A percentile compares a stretch with the other conserved stretches of the same genome.
These are phyloP conservation scores for Pseudopyrenochaeta lycopersici DNA, from an alignment of 2,329 filamentous ascomycete species.

Conservation along the genomic window DNA sequence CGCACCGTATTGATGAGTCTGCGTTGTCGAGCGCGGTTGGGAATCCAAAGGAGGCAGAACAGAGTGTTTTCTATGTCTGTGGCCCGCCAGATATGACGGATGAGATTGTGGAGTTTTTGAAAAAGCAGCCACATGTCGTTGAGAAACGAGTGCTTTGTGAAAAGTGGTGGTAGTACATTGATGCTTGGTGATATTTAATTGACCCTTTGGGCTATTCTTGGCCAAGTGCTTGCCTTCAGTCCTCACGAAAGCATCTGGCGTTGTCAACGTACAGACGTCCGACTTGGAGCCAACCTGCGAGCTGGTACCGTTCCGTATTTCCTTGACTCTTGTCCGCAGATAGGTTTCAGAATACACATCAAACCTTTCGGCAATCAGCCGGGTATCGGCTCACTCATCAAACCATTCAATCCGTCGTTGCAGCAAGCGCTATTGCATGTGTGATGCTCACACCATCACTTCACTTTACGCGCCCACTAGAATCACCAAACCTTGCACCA, in stretches of 20 bases:
- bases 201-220: background rate
- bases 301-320: no score
- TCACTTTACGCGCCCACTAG: slow-evolving; percentile 37
- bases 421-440: slow-evolving; percentile 28
- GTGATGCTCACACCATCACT: slow-evolving; percentile 31
- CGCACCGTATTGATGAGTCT: slow-evolving; percentile 43
- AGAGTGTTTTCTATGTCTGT: slow-evolving; percentile 58
- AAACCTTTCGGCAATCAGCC: background rate
- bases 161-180: slow-evolving; percentile 59
- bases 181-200: no score
- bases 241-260: no score
- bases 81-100: slow-evolving; percentile 61
- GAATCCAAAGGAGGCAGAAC: slow-evolving; percentile 41
- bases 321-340: background rate
- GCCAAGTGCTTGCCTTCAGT: no score
- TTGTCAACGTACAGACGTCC: no score
- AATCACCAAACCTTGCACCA: slow-evolving; percentile 24
- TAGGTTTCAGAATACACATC: background rate
- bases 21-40: slow-evolving; percentile 54
- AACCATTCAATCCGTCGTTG: slow-evolving; percentile 1
- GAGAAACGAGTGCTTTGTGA: slow-evolving; percentile 56
- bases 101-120: slow-evolving; percentile 52
- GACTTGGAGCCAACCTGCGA: no score
- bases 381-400: slow-evolving; percentile 15
- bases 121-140: slow-evolving; percentile 49